phyloP scores from a whole-genome alignment of 768 basidiomycete species.

The Kwoniella botswanensis region DNA sequence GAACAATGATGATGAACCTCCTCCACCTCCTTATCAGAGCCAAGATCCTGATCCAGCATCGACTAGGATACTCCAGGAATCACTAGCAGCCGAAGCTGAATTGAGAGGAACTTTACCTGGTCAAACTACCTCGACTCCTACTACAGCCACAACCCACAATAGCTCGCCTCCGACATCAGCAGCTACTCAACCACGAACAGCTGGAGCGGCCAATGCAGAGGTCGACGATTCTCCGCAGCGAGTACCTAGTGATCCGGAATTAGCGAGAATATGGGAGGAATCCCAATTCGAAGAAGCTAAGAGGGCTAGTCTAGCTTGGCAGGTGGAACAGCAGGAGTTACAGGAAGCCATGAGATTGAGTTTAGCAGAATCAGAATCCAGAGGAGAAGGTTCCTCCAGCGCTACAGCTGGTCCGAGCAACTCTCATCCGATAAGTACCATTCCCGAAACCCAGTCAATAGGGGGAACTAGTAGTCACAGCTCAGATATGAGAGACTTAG shows the following conservation, averaged over 20 bases:
- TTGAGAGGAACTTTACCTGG: conserved; percentile 2
- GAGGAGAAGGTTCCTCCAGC: not conserved
- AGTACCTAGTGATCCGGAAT: conserved; percentile 35
- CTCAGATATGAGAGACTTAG: conserved; percentile 10
- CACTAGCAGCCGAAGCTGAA: conserved; percentile 47
- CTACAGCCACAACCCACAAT: not conserved
- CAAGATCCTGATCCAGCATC: conserved; percentile 56
- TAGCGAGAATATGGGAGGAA: conserved; percentile 45
- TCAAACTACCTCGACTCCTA: not conserved
- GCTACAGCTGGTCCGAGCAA: conserved; percentile 25
- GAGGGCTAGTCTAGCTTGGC: conserved; percentile 36
- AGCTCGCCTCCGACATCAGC: not conserved
- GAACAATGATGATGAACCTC: conserved; percentile 41
- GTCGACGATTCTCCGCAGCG: conserved; percentile 12
- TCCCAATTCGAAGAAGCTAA: conserved; percentile 51
- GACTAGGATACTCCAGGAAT: conserved; percentile 48
- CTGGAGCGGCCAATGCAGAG: not conserved
- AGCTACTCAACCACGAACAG: not conserved
- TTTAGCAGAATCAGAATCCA: conserved; percentile 37
- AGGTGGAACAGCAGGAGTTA: conserved; percentile 44
- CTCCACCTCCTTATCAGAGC: conserved; percentile 54
- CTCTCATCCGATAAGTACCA: not conserved
- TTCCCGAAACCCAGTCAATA: not conserved
- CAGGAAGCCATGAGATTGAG: conserved; percentile 51
- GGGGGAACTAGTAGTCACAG: not conserved